Percentiles rank a stretch among this genome's conserved stretches.
Evolutionary conservation across 768 basidiomycete species (phyloP).

Genomic region (Arthromyces matolae): DNA sequence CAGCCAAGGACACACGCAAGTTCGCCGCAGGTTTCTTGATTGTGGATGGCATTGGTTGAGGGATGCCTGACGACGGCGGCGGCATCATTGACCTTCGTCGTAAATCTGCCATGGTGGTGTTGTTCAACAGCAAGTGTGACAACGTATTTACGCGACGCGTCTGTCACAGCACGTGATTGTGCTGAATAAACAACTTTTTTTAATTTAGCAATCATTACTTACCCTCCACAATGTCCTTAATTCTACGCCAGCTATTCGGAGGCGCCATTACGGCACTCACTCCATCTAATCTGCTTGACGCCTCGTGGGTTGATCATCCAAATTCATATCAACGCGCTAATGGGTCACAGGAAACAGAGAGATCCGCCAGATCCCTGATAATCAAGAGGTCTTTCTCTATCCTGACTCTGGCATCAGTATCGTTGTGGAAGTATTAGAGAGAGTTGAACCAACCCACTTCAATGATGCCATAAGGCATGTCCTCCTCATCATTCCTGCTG

Average conservation of each 20-base stretch:
- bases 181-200: not conserved
- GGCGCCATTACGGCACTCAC: slow-evolving; percentile 72
- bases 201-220: not conserved
- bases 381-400: slow-evolving; percentile 89
- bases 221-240: slow-evolving; percentile 2
- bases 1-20: slow-evolving; percentile 68
- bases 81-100: slow-evolving; percentile 60
- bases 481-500: not conserved
- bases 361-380: slow-evolving; percentile 86
- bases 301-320: slow-evolving; percentile 58
- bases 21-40: slow-evolving; percentile 64
- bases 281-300: slow-evolving; percentile 66
- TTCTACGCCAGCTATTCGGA: slow-evolving; percentile 66
- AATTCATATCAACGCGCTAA: not conserved
- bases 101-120: slow-evolving; percentile 30
- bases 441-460: slow-evolving; percentile 55
- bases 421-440: slow-evolving; percentile 79
- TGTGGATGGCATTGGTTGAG: slow-evolving; percentile 62
- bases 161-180: slow-evolving; percentile 20
- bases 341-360: slow-evolving; percentile 27
- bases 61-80: slow-evolving; percentile 52
- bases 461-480: slow-evolving; percentile 60
- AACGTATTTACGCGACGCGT: slow-evolving; percentile 26
- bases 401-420: slow-evolving; percentile 66
- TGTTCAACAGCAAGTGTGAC: slow-evolving; percentile 6